Evolutionary conservation across 2,329 filamentous ascomycete genomes (phyloP).

Genomic region (Pseudohalonectria lignicola): DNA sequence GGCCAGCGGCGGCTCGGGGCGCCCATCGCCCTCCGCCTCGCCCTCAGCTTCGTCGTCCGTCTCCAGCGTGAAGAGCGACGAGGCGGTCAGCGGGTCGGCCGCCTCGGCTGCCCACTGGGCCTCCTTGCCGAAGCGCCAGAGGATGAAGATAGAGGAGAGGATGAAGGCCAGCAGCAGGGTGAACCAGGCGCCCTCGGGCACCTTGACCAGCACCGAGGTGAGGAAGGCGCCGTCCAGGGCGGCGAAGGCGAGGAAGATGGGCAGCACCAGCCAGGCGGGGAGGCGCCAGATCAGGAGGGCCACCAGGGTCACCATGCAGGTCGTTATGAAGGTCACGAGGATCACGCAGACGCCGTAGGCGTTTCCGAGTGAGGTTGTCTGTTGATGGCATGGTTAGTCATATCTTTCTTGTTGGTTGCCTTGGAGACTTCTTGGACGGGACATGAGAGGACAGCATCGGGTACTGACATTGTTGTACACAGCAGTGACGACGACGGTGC

Average conservation of each 20-base stretch:
- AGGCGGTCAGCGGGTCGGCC: constrained; percentile 43
- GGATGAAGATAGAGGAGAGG: constrained; percentile 51
- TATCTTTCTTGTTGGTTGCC: too few species aligned
- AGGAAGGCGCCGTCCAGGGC: constrained; percentile 57
- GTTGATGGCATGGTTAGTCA: background rate
- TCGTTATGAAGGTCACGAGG: constrained; percentile 66
- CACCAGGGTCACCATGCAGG: constrained; percentile 58
- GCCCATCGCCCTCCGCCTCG: constrained; percentile 6
- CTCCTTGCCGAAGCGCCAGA: constrained; percentile 73
- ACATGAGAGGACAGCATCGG: too few species aligned
- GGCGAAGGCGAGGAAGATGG: constrained; percentile 51
- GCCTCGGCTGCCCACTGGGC: constrained; percentile 61
- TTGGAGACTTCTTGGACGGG: too few species aligned
- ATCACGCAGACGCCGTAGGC: constrained; percentile 71
- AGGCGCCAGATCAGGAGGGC: constrained; percentile 62
- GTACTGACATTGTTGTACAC: constrained; percentile 56
- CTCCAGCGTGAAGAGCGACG: constrained; percentile 15
- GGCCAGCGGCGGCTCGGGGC: too few species aligned
- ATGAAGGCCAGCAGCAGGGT: constrained; percentile 52
- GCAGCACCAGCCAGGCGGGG: constrained; percentile 43
- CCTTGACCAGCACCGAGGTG: constrained; percentile 56
- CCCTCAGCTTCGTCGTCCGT: background rate
- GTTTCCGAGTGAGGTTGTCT: constrained; percentile 56
- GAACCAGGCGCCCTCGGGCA: constrained; percentile 67
- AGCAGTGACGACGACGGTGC: constrained; percentile 62